Evolutionary conservation across 768 basidiomycete genomes (phyloP), one percentile per base, ranked within the genome.

Genomic region (Lenzites betulinus): DNA sequence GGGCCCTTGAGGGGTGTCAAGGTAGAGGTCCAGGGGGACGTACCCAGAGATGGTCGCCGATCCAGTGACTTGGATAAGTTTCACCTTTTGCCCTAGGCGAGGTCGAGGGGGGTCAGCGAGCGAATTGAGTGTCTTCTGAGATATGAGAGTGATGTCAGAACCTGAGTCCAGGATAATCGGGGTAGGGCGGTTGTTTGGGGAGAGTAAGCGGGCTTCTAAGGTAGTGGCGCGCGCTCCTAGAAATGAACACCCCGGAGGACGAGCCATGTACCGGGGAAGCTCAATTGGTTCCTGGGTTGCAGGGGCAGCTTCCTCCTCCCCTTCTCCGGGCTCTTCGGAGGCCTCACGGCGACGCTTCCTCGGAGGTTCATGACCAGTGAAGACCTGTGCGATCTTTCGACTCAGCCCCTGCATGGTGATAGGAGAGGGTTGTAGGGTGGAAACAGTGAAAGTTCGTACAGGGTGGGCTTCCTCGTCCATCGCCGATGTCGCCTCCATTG

Each of bases 51-150:
- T 74, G 0, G 58, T 50, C 11, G 67, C 60, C 0, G 51, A 66
- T 0, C n/a, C 72, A 73, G 75, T 76, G 1, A 76, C 70, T 63
- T 77, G 75, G 15, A 73, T 60, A 0, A 77, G 54, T 15, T 68
- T 68, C 5, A 77, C 66, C 23, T 64, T 57, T 38, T 73, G 72
- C 0, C 76, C 76, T 1, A 28, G 62, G 35, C 63, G 64, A 0
- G 69, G 12, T 48, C 66, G 67, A 0, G 71, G 70, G 11, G 43
- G 12, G 1, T 50, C 23, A 2, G 23, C 28, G n/a, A 71, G 26
- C 2, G 39, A 16, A 1, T 51, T 33, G 16, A 64, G 51, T 16
- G 39, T 23, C 11, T 50, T 25, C 20, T 64, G 44, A 5, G 75
- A 75, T 2, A n/a, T n/a, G n/a, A n/a, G n/a, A n/a, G n/a, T n/a